Percentiles rank a stretch among this genome's conserved stretches.
Evolutionary conservation across 495 filamentous ascomycete genomes (phyloP).

Genomic region (Cercophora samala): DNA sequence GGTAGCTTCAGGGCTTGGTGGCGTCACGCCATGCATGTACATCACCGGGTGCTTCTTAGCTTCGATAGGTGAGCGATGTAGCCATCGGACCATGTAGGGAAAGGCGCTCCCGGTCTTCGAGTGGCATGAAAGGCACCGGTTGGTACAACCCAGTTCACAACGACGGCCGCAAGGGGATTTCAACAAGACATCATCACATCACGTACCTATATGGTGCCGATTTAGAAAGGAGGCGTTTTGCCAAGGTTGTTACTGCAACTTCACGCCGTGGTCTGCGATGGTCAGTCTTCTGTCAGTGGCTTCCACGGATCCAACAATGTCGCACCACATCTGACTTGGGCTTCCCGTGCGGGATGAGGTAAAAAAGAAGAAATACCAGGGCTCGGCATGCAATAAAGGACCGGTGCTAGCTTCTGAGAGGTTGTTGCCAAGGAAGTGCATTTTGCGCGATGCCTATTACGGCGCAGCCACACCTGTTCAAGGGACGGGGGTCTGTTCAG

Average conservation of each 20-base stretch:
- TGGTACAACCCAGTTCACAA: no score
- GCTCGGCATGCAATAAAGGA: slow-evolving; percentile 5
- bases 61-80: not conserved
- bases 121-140: no score
- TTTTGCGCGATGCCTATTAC: not conserved
- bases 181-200: not conserved
- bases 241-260: not conserved
- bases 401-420: slow-evolving; percentile 5
- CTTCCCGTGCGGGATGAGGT: slow-evolving; percentile 5
- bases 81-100: not conserved
- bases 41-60: not conserved
- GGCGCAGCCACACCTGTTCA: not conserved
- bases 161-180: no score
- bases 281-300: not conserved
- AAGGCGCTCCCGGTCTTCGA: no score
- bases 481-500: not conserved
- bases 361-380: slow-evolving; percentile 2
- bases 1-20: not conserved
- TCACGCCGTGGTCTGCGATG: not conserved
- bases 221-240: not conserved
- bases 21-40: not conserved
- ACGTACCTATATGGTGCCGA: not conserved
- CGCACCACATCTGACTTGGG: not conserved
- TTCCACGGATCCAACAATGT: not conserved
- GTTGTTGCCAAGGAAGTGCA: not conserved